phyloP scores from a whole-genome alignment of 352 stramenopile species.

The Globisporangium cederbergense region DNA sequence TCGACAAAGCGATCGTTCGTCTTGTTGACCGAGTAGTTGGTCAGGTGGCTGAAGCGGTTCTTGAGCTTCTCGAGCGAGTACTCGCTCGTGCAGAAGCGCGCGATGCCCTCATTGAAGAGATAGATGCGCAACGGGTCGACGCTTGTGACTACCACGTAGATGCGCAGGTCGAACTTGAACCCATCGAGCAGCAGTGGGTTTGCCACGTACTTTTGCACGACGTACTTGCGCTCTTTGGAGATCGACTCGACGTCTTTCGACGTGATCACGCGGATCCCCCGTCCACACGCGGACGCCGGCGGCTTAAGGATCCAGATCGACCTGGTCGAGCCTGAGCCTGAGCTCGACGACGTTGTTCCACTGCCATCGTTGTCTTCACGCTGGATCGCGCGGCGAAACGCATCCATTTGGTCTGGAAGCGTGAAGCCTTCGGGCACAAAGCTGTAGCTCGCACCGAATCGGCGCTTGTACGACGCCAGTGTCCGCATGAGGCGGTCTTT shows the following conservation, averaged over 20 bases:
- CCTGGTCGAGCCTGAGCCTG: neutral
- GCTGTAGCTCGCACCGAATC: slow-evolving; percentile 55
- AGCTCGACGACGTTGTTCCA: no score
- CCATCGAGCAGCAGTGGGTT: slow-evolving; percentile 74
- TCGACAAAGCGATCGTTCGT: slow-evolving; percentile 56
- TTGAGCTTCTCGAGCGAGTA: slow-evolving; percentile 67
- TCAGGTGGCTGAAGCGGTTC: slow-evolving; percentile 67
- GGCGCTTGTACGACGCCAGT: slow-evolving; percentile 49
- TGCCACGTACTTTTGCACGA: slow-evolving; percentile 81
- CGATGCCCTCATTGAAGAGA: slow-evolving; percentile 82
- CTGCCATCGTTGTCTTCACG: slow-evolving; percentile 22
- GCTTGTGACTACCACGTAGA: slow-evolving; percentile 89
- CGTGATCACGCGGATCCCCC: slow-evolving; percentile 80
- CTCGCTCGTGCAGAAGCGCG: slow-evolving; percentile 75
- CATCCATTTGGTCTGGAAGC: slow-evolving; percentile 68
- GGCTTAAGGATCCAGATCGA: slow-evolving; percentile 89
- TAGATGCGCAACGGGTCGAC: slow-evolving; percentile 85
- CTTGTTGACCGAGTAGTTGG: slow-evolving; percentile 84
- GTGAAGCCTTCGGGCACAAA: slow-evolving; percentile 87
- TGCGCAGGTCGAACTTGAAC: slow-evolving; percentile 89
- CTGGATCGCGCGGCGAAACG: slow-evolving; percentile 48
- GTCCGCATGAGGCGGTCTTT: slow-evolving; percentile 88
- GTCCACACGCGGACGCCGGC: slow-evolving; percentile 78
- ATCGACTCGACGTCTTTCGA: slow-evolving; percentile 30
- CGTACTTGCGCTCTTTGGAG: slow-evolving; percentile 29